phyloP scores from a whole-genome alignment of 139 green algal genomes.

The Astrephomene gubernaculifera region DNA sequence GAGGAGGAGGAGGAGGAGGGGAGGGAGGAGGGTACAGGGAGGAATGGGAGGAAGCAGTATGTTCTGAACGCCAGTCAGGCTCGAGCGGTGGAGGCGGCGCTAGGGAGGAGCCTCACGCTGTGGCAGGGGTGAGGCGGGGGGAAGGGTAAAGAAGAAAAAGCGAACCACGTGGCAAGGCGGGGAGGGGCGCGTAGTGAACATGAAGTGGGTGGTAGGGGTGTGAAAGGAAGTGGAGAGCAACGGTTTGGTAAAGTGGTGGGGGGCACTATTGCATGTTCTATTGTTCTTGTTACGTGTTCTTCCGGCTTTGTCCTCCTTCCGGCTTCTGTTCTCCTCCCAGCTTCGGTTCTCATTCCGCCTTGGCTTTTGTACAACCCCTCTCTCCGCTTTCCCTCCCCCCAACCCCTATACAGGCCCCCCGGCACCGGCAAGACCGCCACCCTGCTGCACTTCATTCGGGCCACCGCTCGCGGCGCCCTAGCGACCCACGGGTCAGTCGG shows the following conservation, averaged over 20 bases:
- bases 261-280: no score
- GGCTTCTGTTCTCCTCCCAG: no score
- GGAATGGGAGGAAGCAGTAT: not conserved
- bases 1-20: not conserved
- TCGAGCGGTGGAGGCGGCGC: constrained; percentile 54
- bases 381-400: not conserved
- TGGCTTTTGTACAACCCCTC: no score
- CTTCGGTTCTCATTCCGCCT: no score
- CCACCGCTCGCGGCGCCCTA: constrained; percentile 39
- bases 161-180: no score
- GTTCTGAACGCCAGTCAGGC: constrained; percentile 61
- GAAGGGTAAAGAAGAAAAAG: no score
- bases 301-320: not conserved
- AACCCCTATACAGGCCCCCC: constrained; percentile 47
- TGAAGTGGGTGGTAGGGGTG: not conserved
- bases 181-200: no score
- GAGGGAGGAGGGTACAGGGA: not conserved
- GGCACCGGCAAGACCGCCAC: constrained; percentile 75
- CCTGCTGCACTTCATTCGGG: constrained; percentile 59
- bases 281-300: no score
- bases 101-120: constrained; percentile 65
- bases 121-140: constrained; percentile 64
- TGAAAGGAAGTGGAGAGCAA: not conserved
- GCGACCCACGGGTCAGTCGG: no score
- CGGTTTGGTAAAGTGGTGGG: no score